A percentile compares a stretch with the other conserved stretches of the same genome.
Evolutionary conservation across 352 stramenopile genomes (phyloP).

Genomic region (Detonula confervacea): DNA sequence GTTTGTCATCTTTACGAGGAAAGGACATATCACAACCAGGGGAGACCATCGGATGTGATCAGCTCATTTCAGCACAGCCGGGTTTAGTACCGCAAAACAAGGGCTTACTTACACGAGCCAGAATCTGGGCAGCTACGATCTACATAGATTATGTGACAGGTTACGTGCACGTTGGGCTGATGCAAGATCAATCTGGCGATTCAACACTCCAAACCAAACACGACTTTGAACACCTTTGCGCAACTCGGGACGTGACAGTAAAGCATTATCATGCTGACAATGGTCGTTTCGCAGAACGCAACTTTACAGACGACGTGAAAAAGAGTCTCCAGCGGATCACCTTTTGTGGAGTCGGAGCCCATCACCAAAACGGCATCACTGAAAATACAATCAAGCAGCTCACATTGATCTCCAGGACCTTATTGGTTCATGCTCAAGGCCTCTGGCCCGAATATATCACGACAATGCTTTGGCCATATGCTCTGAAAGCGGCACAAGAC

Average conservation of each 20-base stretch:
- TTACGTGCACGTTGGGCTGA: slow-evolving; percentile 6
- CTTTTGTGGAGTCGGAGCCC: slow-evolving; percentile 58
- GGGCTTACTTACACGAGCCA: slow-evolving; percentile 33
- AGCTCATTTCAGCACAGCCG: slow-evolving; percentile 47
- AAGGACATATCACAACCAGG: slow-evolving; percentile 19
- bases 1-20: neutral
- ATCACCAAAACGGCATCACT: slow-evolving; percentile 67
- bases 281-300: slow-evolving; percentile 30
- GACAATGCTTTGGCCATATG: slow-evolving; percentile 6
- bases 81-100: slow-evolving; percentile 52
- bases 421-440: slow-evolving; percentile 18
- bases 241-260: neutral
- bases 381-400: slow-evolving; percentile 39
- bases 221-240: slow-evolving; percentile 8
- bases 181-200: slow-evolving; percentile 16
- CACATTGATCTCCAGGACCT: slow-evolving; percentile 10
- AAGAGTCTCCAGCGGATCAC: slow-evolving; percentile 39
- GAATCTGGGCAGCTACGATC: slow-evolving; percentile 28
- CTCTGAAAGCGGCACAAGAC: neutral
- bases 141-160: slow-evolving; percentile 34
- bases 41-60: slow-evolving; percentile 41
- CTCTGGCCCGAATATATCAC: slow-evolving; percentile 1
- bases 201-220: slow-evolving; percentile 16
- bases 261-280: slow-evolving; percentile 42
- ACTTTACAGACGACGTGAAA: slow-evolving; percentile 11